Evolutionary conservation across 2,329 filamentous ascomycete species (phyloP).

Genomic region (Pseudogymnoascus sp.): DNA sequence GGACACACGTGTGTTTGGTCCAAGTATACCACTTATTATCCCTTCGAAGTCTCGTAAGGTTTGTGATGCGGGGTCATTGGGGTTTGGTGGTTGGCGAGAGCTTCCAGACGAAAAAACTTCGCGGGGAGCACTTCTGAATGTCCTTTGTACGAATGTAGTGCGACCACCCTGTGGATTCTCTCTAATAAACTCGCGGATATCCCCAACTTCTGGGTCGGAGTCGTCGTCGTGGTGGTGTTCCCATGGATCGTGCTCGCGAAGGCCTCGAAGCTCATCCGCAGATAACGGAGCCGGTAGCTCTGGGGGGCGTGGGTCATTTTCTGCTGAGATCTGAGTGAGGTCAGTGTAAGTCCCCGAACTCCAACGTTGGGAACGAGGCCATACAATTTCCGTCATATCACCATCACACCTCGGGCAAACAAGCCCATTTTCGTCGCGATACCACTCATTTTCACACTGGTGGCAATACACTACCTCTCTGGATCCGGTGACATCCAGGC

Average conservation of each 20-base stretch:
- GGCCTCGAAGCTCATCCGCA: constrained; percentile 14
- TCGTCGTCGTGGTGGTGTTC: constrained; percentile 30
- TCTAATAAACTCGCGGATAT: constrained; percentile 45
- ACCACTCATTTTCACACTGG: constrained; percentile 74
- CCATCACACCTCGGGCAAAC: constrained; percentile 69
- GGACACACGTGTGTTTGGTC: background rate
- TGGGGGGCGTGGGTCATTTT: constrained; percentile 55
- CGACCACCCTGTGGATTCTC: constrained; percentile 25
- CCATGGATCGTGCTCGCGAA: constrained; percentile 26
- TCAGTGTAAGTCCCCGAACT: background rate
- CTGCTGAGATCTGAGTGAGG: background rate
- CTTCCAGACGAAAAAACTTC: background rate
- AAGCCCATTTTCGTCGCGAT: constrained; percentile 59
- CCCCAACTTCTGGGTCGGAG: constrained; percentile 52
- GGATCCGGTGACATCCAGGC: constrained; percentile 43
- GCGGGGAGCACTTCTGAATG: constrained; percentile 16
- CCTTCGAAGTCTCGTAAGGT: background rate
- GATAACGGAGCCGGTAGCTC: constrained; percentile 20
- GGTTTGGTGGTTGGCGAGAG: constrained; percentile 1
- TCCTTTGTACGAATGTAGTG: constrained; percentile 23
- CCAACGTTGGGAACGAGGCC: background rate
- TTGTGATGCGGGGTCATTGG: background rate
- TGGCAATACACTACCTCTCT: constrained; percentile 83
- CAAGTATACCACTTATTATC: background rate
- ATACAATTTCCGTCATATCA: constrained; percentile 80